These are phyloP conservation scores for Achaetomiella virescens DNA, from an alignment of 495 filamentous ascomycete genomes.

Conservation along the genomic window DNA sequence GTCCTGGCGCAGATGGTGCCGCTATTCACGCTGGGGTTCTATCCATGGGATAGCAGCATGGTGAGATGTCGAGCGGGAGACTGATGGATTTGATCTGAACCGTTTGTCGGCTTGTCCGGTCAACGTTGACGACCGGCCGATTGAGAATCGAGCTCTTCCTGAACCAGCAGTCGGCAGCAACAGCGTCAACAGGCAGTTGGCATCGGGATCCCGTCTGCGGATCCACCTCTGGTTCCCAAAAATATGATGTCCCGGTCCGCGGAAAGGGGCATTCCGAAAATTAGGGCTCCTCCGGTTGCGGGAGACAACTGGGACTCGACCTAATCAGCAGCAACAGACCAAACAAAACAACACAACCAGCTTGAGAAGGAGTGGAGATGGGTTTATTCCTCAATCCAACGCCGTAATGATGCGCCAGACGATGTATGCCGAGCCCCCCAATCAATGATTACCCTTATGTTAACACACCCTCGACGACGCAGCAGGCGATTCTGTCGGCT, in stretches of 20 bases:
- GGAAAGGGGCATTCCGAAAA: background rate
- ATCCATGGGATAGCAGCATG: no score
- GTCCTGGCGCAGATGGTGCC: background rate
- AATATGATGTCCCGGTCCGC: background rate
- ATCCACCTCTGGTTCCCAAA: no score
- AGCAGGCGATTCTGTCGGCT: background rate
- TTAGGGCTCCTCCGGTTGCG: background rate
- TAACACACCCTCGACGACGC: slow-evolving; percentile 10
- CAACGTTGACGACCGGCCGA: no score
- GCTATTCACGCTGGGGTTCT: no score
- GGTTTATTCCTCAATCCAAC: background rate
- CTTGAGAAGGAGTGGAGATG: slow-evolving; percentile 2
- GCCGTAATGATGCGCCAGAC: background rate
- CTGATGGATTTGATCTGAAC: no score
- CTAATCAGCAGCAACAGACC: background rate
- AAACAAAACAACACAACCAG: background rate
- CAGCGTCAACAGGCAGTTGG: no score
- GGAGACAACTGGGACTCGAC: background rate
- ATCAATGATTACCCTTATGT: background rate
- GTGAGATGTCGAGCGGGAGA: no score
- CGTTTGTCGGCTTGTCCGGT: no score
- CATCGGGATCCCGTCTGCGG: no score
- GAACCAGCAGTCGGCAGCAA: no score
- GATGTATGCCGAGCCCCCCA: background rate
- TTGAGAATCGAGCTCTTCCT: no score